These are phyloP conservation scores for Theobroma cacao DNA, from an alignment of 345 rosid species.

Conservation along the genomic window DNA sequence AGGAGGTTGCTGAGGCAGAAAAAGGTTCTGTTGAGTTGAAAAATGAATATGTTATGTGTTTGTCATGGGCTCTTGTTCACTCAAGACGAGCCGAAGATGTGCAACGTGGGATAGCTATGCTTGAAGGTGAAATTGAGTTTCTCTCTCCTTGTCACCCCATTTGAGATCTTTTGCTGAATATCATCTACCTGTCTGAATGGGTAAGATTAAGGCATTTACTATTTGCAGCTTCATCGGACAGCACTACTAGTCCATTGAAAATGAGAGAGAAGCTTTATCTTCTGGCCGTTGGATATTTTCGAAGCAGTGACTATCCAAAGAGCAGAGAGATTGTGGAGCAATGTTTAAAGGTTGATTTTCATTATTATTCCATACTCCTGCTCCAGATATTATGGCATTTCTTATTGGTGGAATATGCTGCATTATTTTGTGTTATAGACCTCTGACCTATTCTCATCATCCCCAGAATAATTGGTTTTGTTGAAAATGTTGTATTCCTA, in stretches of 20 bases:
- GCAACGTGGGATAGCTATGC: slow-evolving; percentile 87
- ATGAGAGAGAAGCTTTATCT: slow-evolving; percentile 77
- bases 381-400: slow-evolving; percentile 2
- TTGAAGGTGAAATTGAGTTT: slow-evolving; percentile 46
- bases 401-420: slow-evolving; percentile 18
- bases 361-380: neutral
- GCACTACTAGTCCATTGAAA: slow-evolving; percentile 39
- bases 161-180: neutral
- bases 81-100: slow-evolving; percentile 55
- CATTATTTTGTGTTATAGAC: neutral
- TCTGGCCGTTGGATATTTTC: slow-evolving; percentile 73
- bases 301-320: slow-evolving; percentile 62
- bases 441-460: too few relatives aligned
- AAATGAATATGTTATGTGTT: slow-evolving; percentile 59
- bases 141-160: neutral
- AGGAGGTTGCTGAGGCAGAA: slow-evolving; percentile 61
- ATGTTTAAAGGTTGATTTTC: slow-evolving; percentile 52
- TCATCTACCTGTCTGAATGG: neutral
- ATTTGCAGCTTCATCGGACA: slow-evolving; percentile 42
- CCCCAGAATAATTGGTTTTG: neutral
- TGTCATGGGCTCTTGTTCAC: slow-evolving; percentile 91
- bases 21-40: slow-evolving; percentile 46
- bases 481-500: neutral
- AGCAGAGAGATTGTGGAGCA: slow-evolving; percentile 73
- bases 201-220: neutral